phyloP scores from a whole-genome alignment of 1,284 basidiomycete species.

The Pulveroboletus sp. region DNA sequence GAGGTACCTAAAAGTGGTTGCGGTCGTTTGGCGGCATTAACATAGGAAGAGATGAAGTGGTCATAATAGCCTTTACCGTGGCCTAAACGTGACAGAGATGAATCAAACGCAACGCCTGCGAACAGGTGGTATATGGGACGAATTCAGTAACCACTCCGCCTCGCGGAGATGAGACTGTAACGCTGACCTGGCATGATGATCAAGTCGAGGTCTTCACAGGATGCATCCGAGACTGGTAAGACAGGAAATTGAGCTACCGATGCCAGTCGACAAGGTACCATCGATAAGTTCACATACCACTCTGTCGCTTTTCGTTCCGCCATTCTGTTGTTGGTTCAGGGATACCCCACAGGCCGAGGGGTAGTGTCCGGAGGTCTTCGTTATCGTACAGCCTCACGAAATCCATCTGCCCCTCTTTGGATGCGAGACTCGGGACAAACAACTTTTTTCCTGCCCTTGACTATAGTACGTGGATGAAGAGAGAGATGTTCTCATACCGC shows the following conservation, averaged over 20 bases:
- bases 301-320: slow-evolving; percentile 46
- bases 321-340: slow-evolving; percentile 59
- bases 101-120: slow-evolving; percentile 76
- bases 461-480: background rate
- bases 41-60: slow-evolving; percentile 62
- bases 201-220: slow-evolving; percentile 54
- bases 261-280: background rate
- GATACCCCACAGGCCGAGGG: slow-evolving; percentile 70
- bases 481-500: slow-evolving; percentile 19
- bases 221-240: slow-evolving; percentile 46
- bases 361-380: slow-evolving; percentile 58
- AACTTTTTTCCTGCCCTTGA: slow-evolving; percentile 56
- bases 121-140: slow-evolving; percentile 10
- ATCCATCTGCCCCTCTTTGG: slow-evolving; percentile 57
- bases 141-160: slow-evolving; percentile 9
- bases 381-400: slow-evolving; percentile 60
- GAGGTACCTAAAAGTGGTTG: slow-evolving; percentile 56
- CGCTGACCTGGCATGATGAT: slow-evolving; percentile 67
- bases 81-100: slow-evolving; percentile 66
- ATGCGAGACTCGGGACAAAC: slow-evolving; percentile 67
- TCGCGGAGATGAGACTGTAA: slow-evolving; percentile 10
- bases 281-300: slow-evolving; percentile 45
- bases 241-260: slow-evolving; percentile 3
- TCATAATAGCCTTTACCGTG: slow-evolving; percentile 85
- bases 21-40: slow-evolving; percentile 38